Evolutionary conservation across 805 yeast genomes (phyloP), one percentile per base, ranked within the genome.

Genomic region (Wickerhamiella azyma): DNA sequence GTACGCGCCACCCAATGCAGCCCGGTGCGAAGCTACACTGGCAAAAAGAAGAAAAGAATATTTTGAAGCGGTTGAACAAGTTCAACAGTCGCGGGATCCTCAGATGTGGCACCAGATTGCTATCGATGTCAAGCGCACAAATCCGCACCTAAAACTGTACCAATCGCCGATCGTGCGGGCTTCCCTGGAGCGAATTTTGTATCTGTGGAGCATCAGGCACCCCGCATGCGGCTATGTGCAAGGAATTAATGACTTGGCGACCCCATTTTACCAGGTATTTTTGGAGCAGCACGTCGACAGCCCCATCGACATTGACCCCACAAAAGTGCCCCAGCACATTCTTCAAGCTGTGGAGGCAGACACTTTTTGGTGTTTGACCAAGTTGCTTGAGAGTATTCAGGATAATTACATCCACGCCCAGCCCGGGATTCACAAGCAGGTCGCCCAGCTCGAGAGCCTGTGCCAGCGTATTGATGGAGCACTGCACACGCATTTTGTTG

Each of bases 181-280:
- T 46, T 76, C 94, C 13, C 66, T 89, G 49, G 86, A 88, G 55
- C 76, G 81, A 53, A 77, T 92, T 9, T 66, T 89, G 45, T 89
- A 86, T 58, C 67, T 89, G 29, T 89, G 98, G 98, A 94, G 97
- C 0, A 78, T 89, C 21, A 72, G 97, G 53, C 97, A 92, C 60
- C 97, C 98, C 1, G 96, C 97, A 6, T 79, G 92, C 58, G 98
- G 98, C 13, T 89, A 89, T 62, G 98, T 89, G 17, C 98, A 89
- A 66, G 98, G 98, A 24, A 89, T 89, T 43, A 89, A 89, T 61
- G 98, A 89, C 64, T 69, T 89, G 42, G 85, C 79, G 13, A 89
- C 96, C 1, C 97, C 98, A 2, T 85, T 92, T 59, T 86, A 74
- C 62, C 94, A 89, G 63, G 79, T 86, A 0, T 89, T 89, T 56